Evolutionary conservation across 1,284 basidiomycete species (phyloP).

Genomic region (Trametes polyzona): DNA sequence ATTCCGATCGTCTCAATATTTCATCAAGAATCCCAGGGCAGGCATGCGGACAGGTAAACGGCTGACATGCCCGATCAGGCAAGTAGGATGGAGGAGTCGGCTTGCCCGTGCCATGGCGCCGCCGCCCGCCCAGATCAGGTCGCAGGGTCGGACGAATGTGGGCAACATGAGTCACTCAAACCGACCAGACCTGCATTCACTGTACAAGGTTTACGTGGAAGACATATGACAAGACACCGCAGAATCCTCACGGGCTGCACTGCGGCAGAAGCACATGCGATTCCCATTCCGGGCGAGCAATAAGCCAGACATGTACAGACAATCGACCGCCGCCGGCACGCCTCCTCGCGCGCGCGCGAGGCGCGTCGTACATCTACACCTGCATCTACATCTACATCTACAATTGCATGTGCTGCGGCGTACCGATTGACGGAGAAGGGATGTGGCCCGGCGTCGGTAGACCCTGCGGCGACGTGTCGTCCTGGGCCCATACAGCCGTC

Average conservation of each 20-base stretch:
- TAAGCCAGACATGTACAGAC: background rate
- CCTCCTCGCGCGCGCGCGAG: slow-evolving; percentile 1
- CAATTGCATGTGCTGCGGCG: slow-evolving; percentile 26
- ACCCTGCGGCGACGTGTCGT: slow-evolving; percentile 10
- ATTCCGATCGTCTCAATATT: slow-evolving; percentile 22
- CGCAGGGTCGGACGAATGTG: slow-evolving; percentile 9
- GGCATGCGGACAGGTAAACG: slow-evolving; percentile 5
- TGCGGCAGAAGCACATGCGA: slow-evolving; percentile 8
- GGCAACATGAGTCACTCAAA: slow-evolving; percentile 15
- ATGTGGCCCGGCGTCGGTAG: slow-evolving; percentile 12
- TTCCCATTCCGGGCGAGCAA: slow-evolving; percentile 14
- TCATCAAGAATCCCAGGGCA: slow-evolving; percentile 6
- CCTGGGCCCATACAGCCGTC: slow-evolving; percentile 42
- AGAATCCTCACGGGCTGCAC: slow-evolving; percentile 21
- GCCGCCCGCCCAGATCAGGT: background rate
- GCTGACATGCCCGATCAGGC: slow-evolving; percentile 13
- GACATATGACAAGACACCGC: slow-evolving; percentile 21
- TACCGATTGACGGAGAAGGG: slow-evolving; percentile 18
- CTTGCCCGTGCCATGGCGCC: background rate
- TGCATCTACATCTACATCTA: slow-evolving; percentile 15
- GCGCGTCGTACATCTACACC: too few relatives aligned
- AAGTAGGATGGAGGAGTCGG: slow-evolving; percentile 7
- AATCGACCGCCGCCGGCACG: slow-evolving; percentile 10
- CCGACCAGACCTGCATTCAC: slow-evolving; percentile 1
- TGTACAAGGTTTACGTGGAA: slow-evolving; percentile 5